Percentiles rank a stretch among this genome's conserved stretches.
These are phyloP conservation scores for Hymenoscyphus fructigenus DNA, from an alignment of 2,329 filamentous ascomycete genomes.

Conservation along the genomic window DNA sequence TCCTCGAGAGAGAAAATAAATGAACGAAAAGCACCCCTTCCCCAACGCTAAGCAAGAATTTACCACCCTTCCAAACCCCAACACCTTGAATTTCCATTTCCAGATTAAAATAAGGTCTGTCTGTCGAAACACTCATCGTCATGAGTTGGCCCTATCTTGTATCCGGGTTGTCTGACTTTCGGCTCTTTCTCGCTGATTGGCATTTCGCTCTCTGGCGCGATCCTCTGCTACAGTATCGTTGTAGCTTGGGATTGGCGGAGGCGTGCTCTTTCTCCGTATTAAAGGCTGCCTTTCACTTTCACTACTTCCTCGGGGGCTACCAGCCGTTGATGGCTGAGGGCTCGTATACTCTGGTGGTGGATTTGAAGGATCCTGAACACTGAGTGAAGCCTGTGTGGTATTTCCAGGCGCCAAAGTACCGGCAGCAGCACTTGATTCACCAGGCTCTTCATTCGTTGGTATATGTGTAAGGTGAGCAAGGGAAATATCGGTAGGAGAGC, in stretches of 20 bases:
- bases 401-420: conserved; percentile 24
- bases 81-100: conserved; percentile 2
- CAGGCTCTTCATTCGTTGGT: conserved; percentile 66
- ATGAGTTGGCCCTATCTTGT: conserved; percentile 3
- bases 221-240: conserved; percentile 36
- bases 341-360: conserved; percentile 73
- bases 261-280: conserved; percentile 39
- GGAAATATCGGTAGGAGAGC: conserved; percentile 94
- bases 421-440: conserved; percentile 43
- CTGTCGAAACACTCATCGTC: neutral
- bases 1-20: neutral
- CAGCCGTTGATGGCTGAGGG: conserved; percentile 59
- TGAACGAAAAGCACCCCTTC: neutral
- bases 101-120: neutral
- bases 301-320: conserved; percentile 50
- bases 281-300: conserved; percentile 56
- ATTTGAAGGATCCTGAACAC: conserved; percentile 50
- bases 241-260: conserved; percentile 39
- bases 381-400: conserved; percentile 23
- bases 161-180: neutral
- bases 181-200: conserved; percentile 18
- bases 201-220: conserved; percentile 27
- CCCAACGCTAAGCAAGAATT: conserved; percentile 2
- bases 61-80: neutral
- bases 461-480: conserved; percentile 79